These are phyloP conservation scores for Echria macrotheca DNA, from an alignment of 495 filamentous ascomycete genomes.

Conservation along the genomic window DNA sequence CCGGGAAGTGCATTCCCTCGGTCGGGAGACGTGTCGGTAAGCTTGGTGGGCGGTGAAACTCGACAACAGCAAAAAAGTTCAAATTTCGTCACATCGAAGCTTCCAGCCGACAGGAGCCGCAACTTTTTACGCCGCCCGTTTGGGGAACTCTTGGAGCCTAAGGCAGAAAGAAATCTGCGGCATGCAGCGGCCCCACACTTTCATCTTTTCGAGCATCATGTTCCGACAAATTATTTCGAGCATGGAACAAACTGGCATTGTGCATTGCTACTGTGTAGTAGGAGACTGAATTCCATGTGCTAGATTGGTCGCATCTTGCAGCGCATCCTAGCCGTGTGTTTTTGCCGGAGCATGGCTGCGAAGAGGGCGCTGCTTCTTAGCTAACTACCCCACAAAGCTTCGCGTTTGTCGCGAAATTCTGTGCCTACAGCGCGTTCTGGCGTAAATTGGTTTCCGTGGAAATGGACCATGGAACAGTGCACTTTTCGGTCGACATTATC, in stretches of 20 bases:
- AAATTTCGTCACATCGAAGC: conserved; percentile 1
- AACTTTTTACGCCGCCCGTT: conserved; percentile 18
- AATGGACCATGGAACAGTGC: neutral
- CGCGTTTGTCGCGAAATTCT: conserved; percentile 20
- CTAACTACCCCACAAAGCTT: neutral
- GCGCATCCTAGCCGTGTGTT: no score
- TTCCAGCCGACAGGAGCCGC: conserved; percentile 9
- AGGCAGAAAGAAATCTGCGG: conserved; percentile 14
- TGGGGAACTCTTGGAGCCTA: conserved; percentile 18
- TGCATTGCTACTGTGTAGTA: no score
- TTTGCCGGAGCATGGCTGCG: no score
- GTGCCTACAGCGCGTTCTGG: neutral
- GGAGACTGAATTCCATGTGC: no score
- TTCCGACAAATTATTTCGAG: no score
- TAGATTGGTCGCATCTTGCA: no score
- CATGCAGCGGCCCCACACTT: no score
- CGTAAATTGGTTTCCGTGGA: neutral
- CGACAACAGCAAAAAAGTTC: neutral
- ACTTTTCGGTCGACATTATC: no score
- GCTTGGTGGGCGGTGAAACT: neutral
- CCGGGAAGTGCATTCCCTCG: conserved; percentile 13
- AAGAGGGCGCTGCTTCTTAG: conserved; percentile 10
- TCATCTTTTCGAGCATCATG: no score
- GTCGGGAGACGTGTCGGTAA: neutral
- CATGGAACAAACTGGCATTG: no score